phyloP scores from a whole-genome alignment of 2,329 filamentous ascomycete genomes.

The Alternaria ventricosa region DNA sequence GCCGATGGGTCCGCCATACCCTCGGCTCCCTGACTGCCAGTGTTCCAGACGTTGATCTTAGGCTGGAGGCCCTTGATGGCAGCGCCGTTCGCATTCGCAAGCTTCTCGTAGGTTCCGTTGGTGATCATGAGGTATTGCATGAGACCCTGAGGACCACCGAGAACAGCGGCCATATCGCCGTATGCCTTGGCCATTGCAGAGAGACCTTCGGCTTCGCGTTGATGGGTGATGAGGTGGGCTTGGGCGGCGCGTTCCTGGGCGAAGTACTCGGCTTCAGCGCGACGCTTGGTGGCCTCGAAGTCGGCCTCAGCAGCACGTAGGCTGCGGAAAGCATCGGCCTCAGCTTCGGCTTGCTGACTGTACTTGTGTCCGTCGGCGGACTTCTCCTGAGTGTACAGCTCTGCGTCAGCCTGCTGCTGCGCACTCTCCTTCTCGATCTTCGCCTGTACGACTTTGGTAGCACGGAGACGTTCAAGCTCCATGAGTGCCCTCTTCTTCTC shows the following conservation, averaged over 20 bases:
- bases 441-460: conserved; percentile 79
- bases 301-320: conserved; percentile 53
- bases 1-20: conserved; percentile 61
- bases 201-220: conserved; percentile 79
- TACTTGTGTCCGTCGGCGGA: conserved; percentile 62
- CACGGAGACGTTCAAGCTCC: conserved; percentile 80
- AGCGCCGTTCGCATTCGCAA: conserved; percentile 78
- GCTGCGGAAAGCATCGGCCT: conserved; percentile 58
- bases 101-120: conserved; percentile 76
- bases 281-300: conserved; percentile 51
- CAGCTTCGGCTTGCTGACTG: conserved; percentile 65
- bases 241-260: conserved; percentile 62
- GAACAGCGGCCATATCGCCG: conserved; percentile 70
- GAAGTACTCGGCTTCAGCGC: conserved; percentile 51
- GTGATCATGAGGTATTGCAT: conserved; percentile 89
- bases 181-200: conserved; percentile 83
- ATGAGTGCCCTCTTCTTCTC: conserved; percentile 79
- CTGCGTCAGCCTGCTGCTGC: conserved; percentile 70
- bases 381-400: conserved; percentile 57
- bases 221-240: conserved; percentile 64
- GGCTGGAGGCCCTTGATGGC: conserved; percentile 80
- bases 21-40: conserved; percentile 61
- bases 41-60: conserved; percentile 93
- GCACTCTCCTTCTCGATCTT: conserved; percentile 71
- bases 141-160: conserved; percentile 79